These are phyloP conservation scores for Ganoderma multipileum DNA, from an alignment of 1,284 basidiomycete species.

Conservation along the genomic window DNA sequence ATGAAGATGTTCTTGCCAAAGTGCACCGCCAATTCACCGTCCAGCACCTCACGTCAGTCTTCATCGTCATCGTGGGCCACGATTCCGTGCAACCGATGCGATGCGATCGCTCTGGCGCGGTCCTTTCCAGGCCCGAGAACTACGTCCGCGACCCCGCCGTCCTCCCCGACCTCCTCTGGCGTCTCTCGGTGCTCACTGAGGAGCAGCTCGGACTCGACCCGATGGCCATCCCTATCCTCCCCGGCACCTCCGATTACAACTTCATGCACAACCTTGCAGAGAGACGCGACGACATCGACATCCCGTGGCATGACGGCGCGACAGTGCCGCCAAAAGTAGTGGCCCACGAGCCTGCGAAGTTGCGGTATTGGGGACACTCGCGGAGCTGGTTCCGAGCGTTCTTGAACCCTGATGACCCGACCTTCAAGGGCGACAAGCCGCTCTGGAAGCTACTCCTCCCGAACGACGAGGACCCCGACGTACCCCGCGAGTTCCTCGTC, in stretches of 20 bases:
- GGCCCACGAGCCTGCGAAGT: background rate
- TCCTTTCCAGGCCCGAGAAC: background rate
- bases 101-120: background rate
- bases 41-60: background rate
- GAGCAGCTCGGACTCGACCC: constrained; percentile 19
- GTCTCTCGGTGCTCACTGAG: constrained; percentile 11
- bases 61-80: constrained; percentile 1
- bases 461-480: background rate
- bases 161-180: constrained; percentile 12
- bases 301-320: background rate
- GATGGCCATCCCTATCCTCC: constrained; percentile 5
- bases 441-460: constrained; percentile 11
- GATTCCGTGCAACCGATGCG: background rate
- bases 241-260: constrained; percentile 2
- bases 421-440: background rate
- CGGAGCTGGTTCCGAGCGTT: background rate
- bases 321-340: background rate
- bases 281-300: background rate
- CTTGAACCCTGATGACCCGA: background rate
- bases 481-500: constrained; percentile 12
- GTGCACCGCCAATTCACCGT: background rate
- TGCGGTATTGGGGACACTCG: background rate
- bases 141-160: constrained; percentile 2
- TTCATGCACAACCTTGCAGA: constrained; percentile 11
- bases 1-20: background rate